These are phyloP conservation scores for Senecio squalidus DNA, from an alignment of 140 eudicot genomes.

Conservation along the genomic window DNA sequence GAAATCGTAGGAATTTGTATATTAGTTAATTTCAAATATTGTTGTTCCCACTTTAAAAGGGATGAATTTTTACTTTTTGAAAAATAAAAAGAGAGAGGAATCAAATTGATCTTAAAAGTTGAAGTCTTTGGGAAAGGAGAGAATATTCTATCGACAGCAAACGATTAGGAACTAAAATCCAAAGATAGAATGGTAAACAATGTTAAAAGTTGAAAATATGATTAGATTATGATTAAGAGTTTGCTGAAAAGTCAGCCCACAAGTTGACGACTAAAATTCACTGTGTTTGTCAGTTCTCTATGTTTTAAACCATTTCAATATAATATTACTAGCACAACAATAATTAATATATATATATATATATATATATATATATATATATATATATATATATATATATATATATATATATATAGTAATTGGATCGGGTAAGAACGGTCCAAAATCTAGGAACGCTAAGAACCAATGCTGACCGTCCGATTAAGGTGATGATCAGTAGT, in stretches of 20 bases:
- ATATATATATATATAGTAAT: too few relatives aligned
- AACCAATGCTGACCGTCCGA: too few relatives aligned
- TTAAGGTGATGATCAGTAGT: too few relatives aligned
- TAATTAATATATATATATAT: too few relatives aligned
- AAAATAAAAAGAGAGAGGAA: constrained; percentile 20
- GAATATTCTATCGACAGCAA: constrained; percentile 75
- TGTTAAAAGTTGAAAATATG: constrained; percentile 51
- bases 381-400: too few relatives aligned
- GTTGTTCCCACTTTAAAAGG: too few relatives aligned
- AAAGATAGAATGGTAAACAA: constrained; percentile 60
- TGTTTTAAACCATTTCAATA: constrained; percentile 29
- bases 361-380: too few relatives aligned
- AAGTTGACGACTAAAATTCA: constrained; percentile 90
- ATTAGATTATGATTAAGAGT: constrained; percentile 86
- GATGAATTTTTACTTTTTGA: neutral
- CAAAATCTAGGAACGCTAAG: too few relatives aligned
- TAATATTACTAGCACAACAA: too few relatives aligned
- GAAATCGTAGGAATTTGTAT: too few relatives aligned
- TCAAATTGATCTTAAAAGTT: constrained; percentile 61
- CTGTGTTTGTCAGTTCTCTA: constrained; percentile 72
- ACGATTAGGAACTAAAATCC: constrained; percentile 72
- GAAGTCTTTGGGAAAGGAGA: constrained; percentile 51
- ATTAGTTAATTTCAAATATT: too few relatives aligned
- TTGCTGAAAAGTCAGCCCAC: constrained; percentile 85
- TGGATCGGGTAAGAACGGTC: too few relatives aligned